A percentile compares a stretch with the other conserved stretches of the same genome.
Evolutionary conservation across 2,329 filamentous ascomycete genomes (phyloP).

Genomic region (Colletotrichum limetticola): DNA sequence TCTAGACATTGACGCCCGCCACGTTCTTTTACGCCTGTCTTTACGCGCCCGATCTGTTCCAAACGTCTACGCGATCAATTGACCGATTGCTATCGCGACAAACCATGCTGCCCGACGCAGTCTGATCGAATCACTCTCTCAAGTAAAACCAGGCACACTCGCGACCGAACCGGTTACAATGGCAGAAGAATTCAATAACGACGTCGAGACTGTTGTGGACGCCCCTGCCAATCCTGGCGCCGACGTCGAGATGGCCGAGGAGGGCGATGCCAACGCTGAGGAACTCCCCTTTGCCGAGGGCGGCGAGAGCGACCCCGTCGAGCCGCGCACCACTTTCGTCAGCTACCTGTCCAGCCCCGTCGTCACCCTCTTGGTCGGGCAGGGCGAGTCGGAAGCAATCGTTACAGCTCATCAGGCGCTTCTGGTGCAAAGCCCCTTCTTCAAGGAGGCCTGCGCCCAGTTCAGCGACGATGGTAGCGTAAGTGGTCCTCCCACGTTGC

Average conservation of each 20-base stretch:
- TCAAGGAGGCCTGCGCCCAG: constrained; percentile 70
- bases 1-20: not conserved
- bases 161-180: constrained; percentile 11
- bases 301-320: constrained; percentile 44
- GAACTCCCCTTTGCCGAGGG: constrained; percentile 53
- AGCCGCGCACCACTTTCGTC: constrained; percentile 58
- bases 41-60: not conserved
- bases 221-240: constrained; percentile 41
- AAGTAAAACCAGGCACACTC: not conserved
- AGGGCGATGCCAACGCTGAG: constrained; percentile 43
- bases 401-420: constrained; percentile 85
- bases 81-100: not conserved
- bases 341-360: constrained; percentile 76
- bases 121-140: not conserved
- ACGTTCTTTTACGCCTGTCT: constrained; percentile 5
- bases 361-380: constrained; percentile 74
- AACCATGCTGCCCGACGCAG: not conserved
- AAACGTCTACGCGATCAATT: not conserved
- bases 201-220: constrained; percentile 42
- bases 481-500: constrained; percentile 44
- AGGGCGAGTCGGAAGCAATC: constrained; percentile 67
- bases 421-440: constrained; percentile 78
- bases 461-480: constrained; percentile 73
- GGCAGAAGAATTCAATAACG: constrained; percentile 35
- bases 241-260: constrained; percentile 52